Base-by-base conservation (phyloP, 2,329 filamentous ascomycete genomes). In the Arthrobotrys entomopaga region DNA sequence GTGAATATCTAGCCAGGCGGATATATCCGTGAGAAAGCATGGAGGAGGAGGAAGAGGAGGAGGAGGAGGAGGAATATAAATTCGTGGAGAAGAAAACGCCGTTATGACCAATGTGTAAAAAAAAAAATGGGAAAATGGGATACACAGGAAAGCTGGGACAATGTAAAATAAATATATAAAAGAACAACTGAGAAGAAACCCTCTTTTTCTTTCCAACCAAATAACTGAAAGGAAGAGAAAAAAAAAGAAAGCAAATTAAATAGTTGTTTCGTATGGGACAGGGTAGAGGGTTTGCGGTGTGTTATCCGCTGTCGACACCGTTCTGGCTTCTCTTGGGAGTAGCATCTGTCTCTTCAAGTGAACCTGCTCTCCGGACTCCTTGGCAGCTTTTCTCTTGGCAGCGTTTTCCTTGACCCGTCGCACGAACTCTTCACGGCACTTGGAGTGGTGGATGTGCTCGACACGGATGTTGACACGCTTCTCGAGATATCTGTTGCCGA, bases 401-500 rank as follows among this genome's bases (percentile, higher is more conserved):
- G 93, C 93, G 87, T 98, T 98, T 83, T 88, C 86, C 92, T 98
- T 98, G 84, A 99, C 94, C 82, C 94, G 91, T 86, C 88, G 90
- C 82, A 98, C 85, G 88, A 99, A 98, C 84, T 95, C 94, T 82
- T 98, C 94, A 83, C 95, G 89, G 82, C 94, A 98, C 84, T 95
- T 91, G 80, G 94, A 98, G 83, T 91, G 91, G 82, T 86, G 86
- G 85, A 99, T 88, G 90, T 99, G 95, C 90, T 99, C 95, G 85
- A 98, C 86, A 83, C 95, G 92, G 86, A 99, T 88, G 90, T 97
- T 98, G 87, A 99, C 90, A 84, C 95, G 94, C 93, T 99, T 99
- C 91, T 99, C 95, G 84, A 99, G 88, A 90, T 97, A 99, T 82
- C 94, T 91, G 90, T 98, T 95, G 86, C 93, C 93, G 84, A 99